Base-by-base conservation (phyloP, 257 asterid genomes). In the Primulina eburnea region DNA sequence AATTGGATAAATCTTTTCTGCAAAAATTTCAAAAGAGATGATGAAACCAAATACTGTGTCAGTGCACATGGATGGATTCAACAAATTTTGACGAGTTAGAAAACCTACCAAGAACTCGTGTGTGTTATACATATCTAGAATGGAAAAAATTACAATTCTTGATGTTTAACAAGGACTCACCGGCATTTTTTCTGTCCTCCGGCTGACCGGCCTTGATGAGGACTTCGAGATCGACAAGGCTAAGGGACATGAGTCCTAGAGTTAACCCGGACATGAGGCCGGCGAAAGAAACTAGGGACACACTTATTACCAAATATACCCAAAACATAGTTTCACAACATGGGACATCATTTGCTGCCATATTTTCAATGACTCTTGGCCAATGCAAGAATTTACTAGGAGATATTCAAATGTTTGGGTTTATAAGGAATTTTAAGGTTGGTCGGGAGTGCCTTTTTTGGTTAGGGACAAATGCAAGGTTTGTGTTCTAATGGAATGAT, bases 331-430 rank as follows among this genome's bases (percentile, higher is more conserved):
- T 69, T 76, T 86, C 94, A 72, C 98, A 92, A 73, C 96, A 92
- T 4, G 97, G 97, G 65, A 91, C 95, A 78, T 91, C 97, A 67
- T 91, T 89, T 32, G 97, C 97, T 24, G 97, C 97, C 97, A 90
- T 90, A 72, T 28, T 47, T 12, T 1, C 53, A 47, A 4, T 47
- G 2, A 47, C 4, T 12, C 6, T 16, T 47, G 8, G 53, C 1
- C 53, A 43, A 12, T 43, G n/a, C 53, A 43, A 43, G 53, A 43
- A 11, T 6, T 38, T 38, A 38, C 14, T 24, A 0, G 26, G 26
- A 24, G 26, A 24, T 24, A 24, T 24, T 40, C n/a, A 12, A 43
- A 12, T 43, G 56, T 47, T 12, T 43, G 53, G 12, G 0, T 43
- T 43, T 12, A 10, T 43, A 17, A 43, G n/a, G 9, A 38, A 43